phyloP scores from a whole-genome alignment of 2,329 filamentous ascomycete species.

The Lachnellula suecica region DNA sequence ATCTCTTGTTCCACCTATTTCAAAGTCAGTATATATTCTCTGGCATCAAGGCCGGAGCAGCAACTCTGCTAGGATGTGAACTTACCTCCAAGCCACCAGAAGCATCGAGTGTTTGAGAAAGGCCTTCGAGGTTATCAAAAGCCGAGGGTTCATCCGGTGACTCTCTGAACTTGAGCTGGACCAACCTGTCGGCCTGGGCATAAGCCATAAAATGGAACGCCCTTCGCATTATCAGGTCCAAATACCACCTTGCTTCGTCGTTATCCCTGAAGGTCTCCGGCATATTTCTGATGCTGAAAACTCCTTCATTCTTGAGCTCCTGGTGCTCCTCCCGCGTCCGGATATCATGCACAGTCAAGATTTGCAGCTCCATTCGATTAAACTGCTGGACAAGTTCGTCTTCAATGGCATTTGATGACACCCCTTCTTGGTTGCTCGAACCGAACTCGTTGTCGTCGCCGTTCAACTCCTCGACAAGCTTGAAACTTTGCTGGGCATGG shows the following conservation, averaged over 20 bases:
- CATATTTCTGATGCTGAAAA: slow-evolving; percentile 13
- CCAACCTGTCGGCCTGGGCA: slow-evolving; percentile 3
- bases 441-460: neutral
- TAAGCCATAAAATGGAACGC: slow-evolving; percentile 21
- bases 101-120: neutral
- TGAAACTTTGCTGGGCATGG: slow-evolving; percentile 15
- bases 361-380: slow-evolving; percentile 19
- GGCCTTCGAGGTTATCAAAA: neutral
- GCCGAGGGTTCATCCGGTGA: neutral
- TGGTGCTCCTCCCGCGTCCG: slow-evolving; percentile 12
- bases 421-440: neutral
- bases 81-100: neutral
- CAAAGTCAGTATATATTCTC: neutral
- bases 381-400: slow-evolving; percentile 26
- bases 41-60: too few species aligned
- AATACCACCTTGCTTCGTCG: slow-evolving; percentile 17
- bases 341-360: slow-evolving; percentile 14
- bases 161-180: slow-evolving; percentile 4
- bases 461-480: slow-evolving; percentile 17
- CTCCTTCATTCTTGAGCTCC: slow-evolving; percentile 16
- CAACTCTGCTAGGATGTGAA: neutral
- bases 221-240: slow-evolving; percentile 22
- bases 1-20: slow-evolving; percentile 19
- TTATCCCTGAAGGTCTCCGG: slow-evolving; percentile 15
- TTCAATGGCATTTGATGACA: slow-evolving; percentile 17